phyloP scores from a whole-genome alignment of 2,329 filamentous ascomycete species.

The Fonsecaea pedrosoi region DNA sequence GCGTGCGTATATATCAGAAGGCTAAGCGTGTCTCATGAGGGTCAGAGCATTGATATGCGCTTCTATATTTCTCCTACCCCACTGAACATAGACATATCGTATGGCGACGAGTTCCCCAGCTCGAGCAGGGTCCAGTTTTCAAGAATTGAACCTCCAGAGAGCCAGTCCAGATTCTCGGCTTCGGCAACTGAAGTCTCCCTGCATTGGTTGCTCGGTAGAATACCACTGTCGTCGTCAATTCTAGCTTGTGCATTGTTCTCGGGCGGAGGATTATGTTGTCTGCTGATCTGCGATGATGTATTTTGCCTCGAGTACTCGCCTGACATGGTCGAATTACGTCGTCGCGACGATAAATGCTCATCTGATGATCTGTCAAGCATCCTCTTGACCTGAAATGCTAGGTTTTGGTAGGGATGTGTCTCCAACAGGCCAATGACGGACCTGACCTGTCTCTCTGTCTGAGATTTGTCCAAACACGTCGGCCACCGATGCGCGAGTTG shows the following conservation, averaged over 20 bases:
- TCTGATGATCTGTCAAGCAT: not conserved
- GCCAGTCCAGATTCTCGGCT: not conserved
- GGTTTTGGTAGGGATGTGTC: not conserved
- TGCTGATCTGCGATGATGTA: not conserved
- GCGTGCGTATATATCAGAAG: too few species aligned
- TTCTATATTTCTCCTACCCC: too few species aligned
- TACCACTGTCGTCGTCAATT: not conserved
- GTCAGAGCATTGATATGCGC: too few species aligned
- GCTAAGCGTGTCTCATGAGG: too few species aligned
- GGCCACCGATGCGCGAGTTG: not conserved
- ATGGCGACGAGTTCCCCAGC: not conserved
- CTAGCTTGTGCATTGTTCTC: not conserved
- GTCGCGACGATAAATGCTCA: not conserved
- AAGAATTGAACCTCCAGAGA: not conserved
- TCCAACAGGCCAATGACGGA: not conserved
- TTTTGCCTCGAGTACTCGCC: not conserved
- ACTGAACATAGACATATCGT: not conserved
- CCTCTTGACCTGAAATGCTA: not conserved
- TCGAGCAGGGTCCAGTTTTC: slow-evolving; percentile 1
- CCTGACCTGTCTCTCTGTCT: not conserved
- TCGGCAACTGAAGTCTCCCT: not conserved
- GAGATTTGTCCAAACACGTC: not conserved
- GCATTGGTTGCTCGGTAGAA: not conserved
- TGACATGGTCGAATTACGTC: not conserved
- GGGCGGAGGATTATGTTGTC: not conserved